Base-by-base conservation (phyloP, 345 rosid genomes). In the Anastatica hierochuntica region DNA sequence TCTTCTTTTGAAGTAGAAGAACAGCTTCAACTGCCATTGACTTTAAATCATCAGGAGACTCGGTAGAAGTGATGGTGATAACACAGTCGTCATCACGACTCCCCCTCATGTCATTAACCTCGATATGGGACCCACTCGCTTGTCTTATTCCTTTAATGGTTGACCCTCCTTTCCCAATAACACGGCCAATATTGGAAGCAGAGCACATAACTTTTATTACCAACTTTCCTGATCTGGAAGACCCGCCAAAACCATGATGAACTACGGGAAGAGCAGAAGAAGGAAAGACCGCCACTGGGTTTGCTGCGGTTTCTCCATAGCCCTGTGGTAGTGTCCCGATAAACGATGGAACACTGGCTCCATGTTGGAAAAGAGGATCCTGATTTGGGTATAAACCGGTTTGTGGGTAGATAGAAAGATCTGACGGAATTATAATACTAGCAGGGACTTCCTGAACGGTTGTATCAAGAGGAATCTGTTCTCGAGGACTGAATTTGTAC, bases 11-110 rank as follows among this genome's bases (percentile, higher is more conserved):
- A 37, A 92, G 94, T 76, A 85, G 57, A 43, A 92, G 69, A 66
- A 80, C 79, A 60, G 97, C 88, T 72, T 92, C 98, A 67, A 92
- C 95, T 0, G 89, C 90, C 90, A 79, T 81, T 55, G 98, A 92
- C 76, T 92, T 88, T 74, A 81, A 49, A 70, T 92, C 97, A 62
- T 92, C 85, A 2, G 82, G 90, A 10, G 97, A 73, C 94, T 92
- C 98, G 36, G 56, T 73, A 20, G 94, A 76, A 56, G 62, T 78
- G 60, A 92, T 72, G 8, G 76, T 79, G 41, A 92, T 71, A 43
- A 88, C 48, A 65, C 94, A 88, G 56, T 79, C 82, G 20, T 83
- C 71, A 57, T 83, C 88, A 53, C 69, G 79, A 49, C 77, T 84
- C 30, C 63, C 76, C 69, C 72, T 88, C 4, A 72, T 58, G 68